Conservation (phyloP, 305 asterid genomes). For the Ajuga reptans region DNA sequence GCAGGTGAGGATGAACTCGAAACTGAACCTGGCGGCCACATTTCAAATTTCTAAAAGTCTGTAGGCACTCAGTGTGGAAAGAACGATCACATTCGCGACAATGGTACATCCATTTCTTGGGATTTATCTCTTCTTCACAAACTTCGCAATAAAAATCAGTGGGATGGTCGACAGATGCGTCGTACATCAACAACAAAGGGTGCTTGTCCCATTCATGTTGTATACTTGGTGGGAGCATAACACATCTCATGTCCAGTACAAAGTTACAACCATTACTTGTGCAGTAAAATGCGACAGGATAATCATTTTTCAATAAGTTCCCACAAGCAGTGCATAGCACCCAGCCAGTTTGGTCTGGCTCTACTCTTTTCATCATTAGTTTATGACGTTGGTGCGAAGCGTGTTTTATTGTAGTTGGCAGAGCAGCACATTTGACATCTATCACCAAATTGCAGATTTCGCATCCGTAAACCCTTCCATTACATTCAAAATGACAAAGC, state of each 20-base stretch:
- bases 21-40: background rate
- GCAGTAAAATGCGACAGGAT: background rate
- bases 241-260: background rate
- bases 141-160: background rate
- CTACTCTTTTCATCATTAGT: background rate
- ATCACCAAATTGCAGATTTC: background rate
- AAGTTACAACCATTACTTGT: background rate
- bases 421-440: background rate
- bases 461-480: background rate
- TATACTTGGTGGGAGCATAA: background rate
- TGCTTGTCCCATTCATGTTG: background rate
- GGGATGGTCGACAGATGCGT: background rate
- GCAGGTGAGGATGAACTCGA: background rate
- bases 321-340: no score
- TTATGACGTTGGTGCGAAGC: background rate
- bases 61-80: background rate
- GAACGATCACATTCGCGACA: background rate
- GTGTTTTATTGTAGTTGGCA: background rate
- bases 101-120: background rate
- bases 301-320: no score
- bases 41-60: background rate
- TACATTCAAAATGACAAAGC: background rate
- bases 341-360: background rate
- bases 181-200: background rate
- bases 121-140: background rate